phyloP scores from a whole-genome alignment of 495 filamentous ascomycete species.

The Amniculicola lignicola region DNA sequence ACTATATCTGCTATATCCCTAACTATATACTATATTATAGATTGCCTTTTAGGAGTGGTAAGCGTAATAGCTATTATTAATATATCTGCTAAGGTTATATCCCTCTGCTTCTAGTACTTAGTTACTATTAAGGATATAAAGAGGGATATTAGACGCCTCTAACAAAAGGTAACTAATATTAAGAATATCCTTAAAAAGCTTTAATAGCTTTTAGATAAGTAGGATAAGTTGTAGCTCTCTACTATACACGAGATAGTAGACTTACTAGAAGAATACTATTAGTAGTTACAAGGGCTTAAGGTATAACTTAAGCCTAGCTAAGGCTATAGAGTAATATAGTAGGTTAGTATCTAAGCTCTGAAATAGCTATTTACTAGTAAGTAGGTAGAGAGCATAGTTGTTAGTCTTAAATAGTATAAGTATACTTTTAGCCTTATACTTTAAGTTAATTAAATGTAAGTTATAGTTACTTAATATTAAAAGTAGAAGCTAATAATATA shows the following conservation, averaged over 20 bases:
- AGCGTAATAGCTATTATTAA: conserved; percentile 24
- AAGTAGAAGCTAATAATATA: conserved; percentile 2
- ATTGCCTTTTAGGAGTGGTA: conserved; percentile 13
- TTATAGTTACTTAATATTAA: not conserved
- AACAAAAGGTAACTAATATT: conserved; percentile 19
- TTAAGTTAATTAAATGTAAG: conserved; percentile 46
- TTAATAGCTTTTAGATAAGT: conserved; percentile 18
- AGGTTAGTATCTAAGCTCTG: conserved; percentile 26
- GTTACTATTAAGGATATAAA: conserved; percentile 25
- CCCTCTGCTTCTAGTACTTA: conserved; percentile 30
- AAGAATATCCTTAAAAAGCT: conserved; percentile 13
- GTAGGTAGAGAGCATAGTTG: conserved; percentile 42
- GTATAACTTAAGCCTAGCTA: conserved; percentile 40
- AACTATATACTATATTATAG: conserved; percentile 14
- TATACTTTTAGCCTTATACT: conserved; percentile 41
- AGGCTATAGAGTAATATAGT: conserved; percentile 35
- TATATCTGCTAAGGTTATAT: conserved; percentile 26
- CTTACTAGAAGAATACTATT: conserved; percentile 33
- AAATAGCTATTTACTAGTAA: conserved; percentile 47
- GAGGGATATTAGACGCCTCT: conserved; percentile 28
- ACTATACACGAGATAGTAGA: conserved; percentile 11
- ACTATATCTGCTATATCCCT: conserved; percentile 1
- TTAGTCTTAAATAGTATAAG: conserved; percentile 41
- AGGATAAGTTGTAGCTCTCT: conserved; percentile 11
- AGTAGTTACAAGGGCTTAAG: conserved; percentile 38